Base-by-base conservation (phyloP, 305 asterid species). In the Fraxinus ornus region DNA sequence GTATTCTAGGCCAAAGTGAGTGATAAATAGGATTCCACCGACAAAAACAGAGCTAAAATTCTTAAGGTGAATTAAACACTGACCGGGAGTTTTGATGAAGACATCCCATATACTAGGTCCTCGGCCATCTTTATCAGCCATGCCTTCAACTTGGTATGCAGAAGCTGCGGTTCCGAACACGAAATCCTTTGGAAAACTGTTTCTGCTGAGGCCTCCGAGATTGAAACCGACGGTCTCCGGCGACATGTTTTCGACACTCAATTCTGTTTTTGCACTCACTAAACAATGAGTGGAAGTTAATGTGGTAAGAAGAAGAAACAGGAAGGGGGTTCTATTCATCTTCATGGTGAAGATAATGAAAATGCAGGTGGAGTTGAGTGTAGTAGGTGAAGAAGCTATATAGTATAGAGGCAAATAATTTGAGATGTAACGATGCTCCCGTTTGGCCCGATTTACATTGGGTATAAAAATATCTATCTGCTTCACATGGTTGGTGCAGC, bases 101-200 rank as follows among this genome's bases (percentile, higher is more conserved):
- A 88, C 88, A 78, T 95, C 99, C 99, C 99, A 95, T 60, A 94
- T 94, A 89, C 97, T 92, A 13, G 99, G 99, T 0, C 99, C 99
- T 0, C 99, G 91, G 81, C 99, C 99, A 41, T 91, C 96, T 82
- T 90, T 85, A 44, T 12, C 68, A 52, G 97, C 97, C 91, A 90
- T 91, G 86, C 99, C 99, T 87, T 96, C 98, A 0, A 96, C 99
- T 86, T 96, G 99, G 87, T 94, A 96, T 28, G 99, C 98, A 24
- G 99, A 93, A 13, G 97, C 91, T 13, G 99, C 99, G 7, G 97
- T 93, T 21, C 99, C 98, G 17, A 94, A 95, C 52, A 89, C 82
- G 85, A 96, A 96, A 1, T 87, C 89, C 80, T 89, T 88, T 0
- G 98, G 97, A 36, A 96, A 96, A 79, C 87, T 92, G 49, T 79